Evolutionary conservation across 495 filamentous ascomycete species (phyloP).

Genomic region (Lepraria neglecta): DNA sequence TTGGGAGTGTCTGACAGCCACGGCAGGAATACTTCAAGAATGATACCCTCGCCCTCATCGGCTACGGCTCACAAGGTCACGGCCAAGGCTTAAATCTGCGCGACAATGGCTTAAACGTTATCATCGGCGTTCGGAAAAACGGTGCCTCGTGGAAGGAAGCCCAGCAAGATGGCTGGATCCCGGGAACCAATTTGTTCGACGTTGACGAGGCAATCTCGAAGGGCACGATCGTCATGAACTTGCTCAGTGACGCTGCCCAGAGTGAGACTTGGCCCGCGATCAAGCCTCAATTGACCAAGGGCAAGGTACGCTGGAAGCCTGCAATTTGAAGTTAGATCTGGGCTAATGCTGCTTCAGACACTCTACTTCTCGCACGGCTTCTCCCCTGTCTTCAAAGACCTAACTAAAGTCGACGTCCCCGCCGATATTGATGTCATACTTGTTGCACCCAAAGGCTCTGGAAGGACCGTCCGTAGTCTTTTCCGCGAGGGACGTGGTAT

Average conservation of each 20-base stretch:
- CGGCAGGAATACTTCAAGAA: conserved; percentile 97
- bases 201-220: conserved; percentile 88
- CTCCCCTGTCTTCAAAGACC: conserved; percentile 98
- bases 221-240: conserved; percentile 97
- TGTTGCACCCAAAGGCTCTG: conserved; percentile 96
- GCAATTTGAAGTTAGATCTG: not conserved
- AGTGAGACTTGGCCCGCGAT: conserved; percentile 96
- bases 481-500: conserved; percentile 98
- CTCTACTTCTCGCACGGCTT: conserved; percentile 99
- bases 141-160: conserved; percentile 98
- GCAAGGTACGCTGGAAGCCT: conserved; percentile 55
- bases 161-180: conserved; percentile 93
- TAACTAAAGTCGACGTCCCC: conserved; percentile 97
- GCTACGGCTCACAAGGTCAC: conserved; percentile 98
- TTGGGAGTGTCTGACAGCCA: conserved; percentile 19
- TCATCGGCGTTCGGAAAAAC: conserved; percentile 96
- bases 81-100: conserved; percentile 98
- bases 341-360: conserved; percentile 50
- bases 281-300: conserved; percentile 97
- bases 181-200: conserved; percentile 96
- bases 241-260: conserved; percentile 95
- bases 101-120: conserved; percentile 98
- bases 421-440: conserved; percentile 96
- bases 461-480: conserved; percentile 93
- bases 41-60: conserved; percentile 97